Percentiles rank a stretch among this genome's conserved stretches.
phyloP scores from a whole-genome alignment of 139 green algal genomes.

The Choricystis sp. region DNA sequence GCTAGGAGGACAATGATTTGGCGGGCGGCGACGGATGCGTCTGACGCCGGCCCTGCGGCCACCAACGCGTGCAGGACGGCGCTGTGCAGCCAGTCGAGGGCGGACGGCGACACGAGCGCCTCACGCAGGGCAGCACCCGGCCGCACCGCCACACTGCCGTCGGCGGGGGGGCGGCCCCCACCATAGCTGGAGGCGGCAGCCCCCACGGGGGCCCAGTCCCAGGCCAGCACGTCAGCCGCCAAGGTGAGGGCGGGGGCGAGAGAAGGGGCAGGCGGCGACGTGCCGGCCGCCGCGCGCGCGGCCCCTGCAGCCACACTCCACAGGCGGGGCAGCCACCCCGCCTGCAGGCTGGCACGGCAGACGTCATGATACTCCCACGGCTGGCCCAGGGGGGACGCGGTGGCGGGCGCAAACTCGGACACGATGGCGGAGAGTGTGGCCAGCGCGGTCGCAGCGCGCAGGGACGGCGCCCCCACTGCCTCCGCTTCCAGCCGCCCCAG shows the following conservation, averaged over 20 bases:
- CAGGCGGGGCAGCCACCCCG: not conserved
- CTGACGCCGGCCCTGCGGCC: not conserved
- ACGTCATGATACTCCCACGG: constrained; percentile 53
- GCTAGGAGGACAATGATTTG: not conserved
- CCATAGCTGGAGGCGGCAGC: not conserved
- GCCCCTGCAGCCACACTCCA: not conserved
- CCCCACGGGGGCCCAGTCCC: not conserved
- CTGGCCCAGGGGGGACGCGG: constrained; percentile 37
- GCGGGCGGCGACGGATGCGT: no score
- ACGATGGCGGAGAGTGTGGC: constrained; percentile 20
- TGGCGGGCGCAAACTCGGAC: constrained; percentile 43
- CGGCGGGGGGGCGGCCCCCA: no score
- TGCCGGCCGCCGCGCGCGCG: no score
- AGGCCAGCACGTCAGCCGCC: not conserved
- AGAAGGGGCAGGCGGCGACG: not conserved
- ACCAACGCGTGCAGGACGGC: not conserved
- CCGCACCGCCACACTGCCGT: not conserved
- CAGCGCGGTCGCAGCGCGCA: not conserved
- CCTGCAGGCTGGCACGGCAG: constrained; percentile 34
- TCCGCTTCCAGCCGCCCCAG: not conserved
- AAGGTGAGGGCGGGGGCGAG: not conserved
- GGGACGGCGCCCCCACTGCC: no score
- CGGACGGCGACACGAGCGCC: not conserved
- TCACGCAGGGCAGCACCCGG: not conserved
- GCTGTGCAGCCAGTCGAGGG: not conserved